phyloP scores from a whole-genome alignment of 352 stramenopile species.

The Phytophthora multivora region DNA sequence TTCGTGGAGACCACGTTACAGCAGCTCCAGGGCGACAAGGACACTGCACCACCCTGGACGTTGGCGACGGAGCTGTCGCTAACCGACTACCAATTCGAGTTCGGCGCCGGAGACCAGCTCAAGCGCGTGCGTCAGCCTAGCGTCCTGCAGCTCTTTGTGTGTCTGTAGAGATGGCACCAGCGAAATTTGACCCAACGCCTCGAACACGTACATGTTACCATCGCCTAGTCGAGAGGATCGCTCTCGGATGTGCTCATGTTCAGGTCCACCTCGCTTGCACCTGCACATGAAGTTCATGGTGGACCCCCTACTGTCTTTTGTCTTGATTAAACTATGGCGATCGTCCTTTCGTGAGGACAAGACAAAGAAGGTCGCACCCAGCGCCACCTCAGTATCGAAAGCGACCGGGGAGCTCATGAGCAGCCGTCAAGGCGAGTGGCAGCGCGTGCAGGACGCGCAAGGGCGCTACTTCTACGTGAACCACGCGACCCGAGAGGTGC shows the following conservation, averaged over 20 bases:
- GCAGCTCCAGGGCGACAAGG: slow-evolving; percentile 11
- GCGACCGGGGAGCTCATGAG: slow-evolving; percentile 25
- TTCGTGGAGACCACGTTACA: slow-evolving; percentile 52
- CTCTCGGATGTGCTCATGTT: background rate
- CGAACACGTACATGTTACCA: background rate
- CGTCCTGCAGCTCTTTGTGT: slow-evolving; percentile 48
- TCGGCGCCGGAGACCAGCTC: slow-evolving; percentile 31
- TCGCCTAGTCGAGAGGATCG: slow-evolving; percentile 5
- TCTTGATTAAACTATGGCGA: slow-evolving; percentile 12
- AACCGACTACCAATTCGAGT: slow-evolving; percentile 61
- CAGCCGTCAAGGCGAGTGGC: slow-evolving; percentile 54
- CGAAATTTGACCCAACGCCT: no score
- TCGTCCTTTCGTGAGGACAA: slow-evolving; percentile 20
- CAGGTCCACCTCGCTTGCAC: background rate
- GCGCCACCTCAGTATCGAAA: slow-evolving; percentile 18
- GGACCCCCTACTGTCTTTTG: background rate
- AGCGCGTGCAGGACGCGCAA: slow-evolving; percentile 81
- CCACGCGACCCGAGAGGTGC: slow-evolving; percentile 77
- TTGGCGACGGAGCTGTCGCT: slow-evolving; percentile 40
- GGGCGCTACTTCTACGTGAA: slow-evolving; percentile 90
- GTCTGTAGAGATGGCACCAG: background rate
- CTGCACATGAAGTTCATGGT: no score
- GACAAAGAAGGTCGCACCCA: slow-evolving; percentile 11
- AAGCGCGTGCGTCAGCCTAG: slow-evolving; percentile 76
- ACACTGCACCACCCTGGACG: slow-evolving; percentile 21